These are phyloP conservation scores for Hypericum androsaemum DNA, from an alignment of 345 rosid species.

Conservation along the genomic window DNA sequence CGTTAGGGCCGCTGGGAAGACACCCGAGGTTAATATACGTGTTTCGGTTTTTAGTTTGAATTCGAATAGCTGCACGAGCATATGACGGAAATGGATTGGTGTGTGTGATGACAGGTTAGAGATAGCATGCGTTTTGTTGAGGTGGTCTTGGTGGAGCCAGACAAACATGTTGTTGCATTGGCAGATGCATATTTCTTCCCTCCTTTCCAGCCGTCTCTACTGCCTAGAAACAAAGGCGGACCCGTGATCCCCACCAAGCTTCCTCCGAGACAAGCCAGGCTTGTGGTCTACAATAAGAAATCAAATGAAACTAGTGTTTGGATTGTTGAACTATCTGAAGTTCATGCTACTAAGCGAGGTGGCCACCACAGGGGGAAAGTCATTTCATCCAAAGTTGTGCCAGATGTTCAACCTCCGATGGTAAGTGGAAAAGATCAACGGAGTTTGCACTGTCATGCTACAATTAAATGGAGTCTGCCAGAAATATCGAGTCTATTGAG, in stretches of 20 bases:
- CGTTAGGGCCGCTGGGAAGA: constrained; percentile 87
- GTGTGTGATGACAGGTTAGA: constrained; percentile 46
- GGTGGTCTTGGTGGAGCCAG: constrained; percentile 80
- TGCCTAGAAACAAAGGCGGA: constrained; percentile 72
- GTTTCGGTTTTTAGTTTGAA: not conserved
- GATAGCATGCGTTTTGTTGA: constrained; percentile 88
- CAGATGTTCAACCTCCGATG: constrained; percentile 96
- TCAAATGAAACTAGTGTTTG: constrained; percentile 78
- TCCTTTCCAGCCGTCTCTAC: constrained; percentile 83
- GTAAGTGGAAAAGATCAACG: constrained; percentile 22
- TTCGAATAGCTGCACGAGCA: not conserved
- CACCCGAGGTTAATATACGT: constrained; percentile 56
- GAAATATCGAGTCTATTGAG: too few species aligned
- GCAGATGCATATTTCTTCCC: constrained; percentile 96
- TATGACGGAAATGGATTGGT: constrained; percentile 12
- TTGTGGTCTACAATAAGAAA: constrained; percentile 67
- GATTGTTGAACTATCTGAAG: constrained; percentile 80
- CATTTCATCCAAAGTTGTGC: constrained; percentile 56
- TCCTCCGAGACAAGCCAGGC: constrained; percentile 82
- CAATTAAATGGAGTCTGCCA: too few species aligned
- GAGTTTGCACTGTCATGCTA: too few species aligned
- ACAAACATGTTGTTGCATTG: constrained; percentile 64
- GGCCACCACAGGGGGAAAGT: constrained; percentile 95
- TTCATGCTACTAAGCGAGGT: constrained; percentile 84
- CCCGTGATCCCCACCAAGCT: constrained; percentile 76